Conservation (phyloP, 2,329 filamentous ascomycete species). For the Colletotrichum gigasporum region DNA sequence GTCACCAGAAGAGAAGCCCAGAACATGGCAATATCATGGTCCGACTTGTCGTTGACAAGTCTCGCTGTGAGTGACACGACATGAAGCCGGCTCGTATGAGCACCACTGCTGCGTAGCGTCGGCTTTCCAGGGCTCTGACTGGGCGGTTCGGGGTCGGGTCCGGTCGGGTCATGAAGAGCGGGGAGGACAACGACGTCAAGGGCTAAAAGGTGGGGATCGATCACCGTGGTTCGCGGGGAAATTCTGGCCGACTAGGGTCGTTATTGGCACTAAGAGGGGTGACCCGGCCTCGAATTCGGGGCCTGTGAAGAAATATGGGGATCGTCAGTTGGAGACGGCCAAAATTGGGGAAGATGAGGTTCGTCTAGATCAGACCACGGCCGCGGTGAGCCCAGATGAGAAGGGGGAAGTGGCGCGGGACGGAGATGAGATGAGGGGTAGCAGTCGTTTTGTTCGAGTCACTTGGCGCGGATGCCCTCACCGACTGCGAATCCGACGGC, state of each 20-base stretch:
- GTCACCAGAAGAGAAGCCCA: neutral
- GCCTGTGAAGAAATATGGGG: neutral
- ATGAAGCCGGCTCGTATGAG: neutral
- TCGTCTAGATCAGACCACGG: neutral
- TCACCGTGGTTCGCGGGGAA: slow-evolving; percentile 31
- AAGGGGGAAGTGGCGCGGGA: neutral
- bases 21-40: neutral
- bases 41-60: too few relatives aligned
- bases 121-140: slow-evolving; percentile 17
- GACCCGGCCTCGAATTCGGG: too few relatives aligned
- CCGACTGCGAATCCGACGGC: too few relatives aligned
- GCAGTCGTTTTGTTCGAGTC: neutral
- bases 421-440: neutral
- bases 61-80: too few relatives aligned
- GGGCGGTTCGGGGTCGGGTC: slow-evolving; percentile 3
- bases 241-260: slow-evolving; percentile 12
- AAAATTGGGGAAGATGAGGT: slow-evolving; percentile 6
- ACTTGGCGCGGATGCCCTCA: neutral
- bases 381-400: neutral
- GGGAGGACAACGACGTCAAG: neutral
- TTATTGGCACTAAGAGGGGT: neutral
- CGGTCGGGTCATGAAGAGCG: neutral
- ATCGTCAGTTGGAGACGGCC: neutral
- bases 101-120: slow-evolving; percentile 12
- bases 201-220: neutral